Evolutionary conservation across 1,284 basidiomycete genomes (phyloP), one percentile per base, ranked within the genome.

Genomic region (Irpex rosettiformis): DNA sequence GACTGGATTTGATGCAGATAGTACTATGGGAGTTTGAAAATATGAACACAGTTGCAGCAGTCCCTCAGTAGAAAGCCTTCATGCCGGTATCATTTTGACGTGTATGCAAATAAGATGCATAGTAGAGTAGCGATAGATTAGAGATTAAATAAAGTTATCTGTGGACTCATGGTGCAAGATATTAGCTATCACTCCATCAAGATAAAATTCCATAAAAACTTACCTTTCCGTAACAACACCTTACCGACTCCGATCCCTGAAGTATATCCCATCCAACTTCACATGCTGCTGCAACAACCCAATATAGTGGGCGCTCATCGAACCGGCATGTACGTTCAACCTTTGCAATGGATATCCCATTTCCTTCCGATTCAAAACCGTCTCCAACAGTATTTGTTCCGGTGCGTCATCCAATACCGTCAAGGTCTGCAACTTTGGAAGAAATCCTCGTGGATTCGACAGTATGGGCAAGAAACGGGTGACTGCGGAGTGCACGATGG

Each of bases 331-430:
- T 18, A 69, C 62, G 40, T 68, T 62, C 43, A 69, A 57, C 5
- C 65, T 61, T 37, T 64, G 57, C 55, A 69, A 56, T 18, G 68
- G 66, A 42, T 60, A 37, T 3, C 59, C 60, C 29, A 62, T 54
- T 29, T 61, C 63, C 18, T 64, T 61, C 30, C 68, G 66, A 55
- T 65, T 63, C 21, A 54, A 24, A 43, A 69, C 63, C 37, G 68
- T 64, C 3, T 61, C 62, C 48, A 65, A 57, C 18, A 69, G 61
- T 18, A 60, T 56, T 56, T 65, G 64, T 43, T 68, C 66, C 56
- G 64, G 63, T 37, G 63, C 64, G 53, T 68, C 66, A 56, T 69
- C 66, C 48, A 69, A 59, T 51, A 69, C 53, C 58, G 67, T 68
- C 27, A 69, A 59, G 52, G 62, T 64, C 30, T 57, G 58, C 37